phyloP scores from a whole-genome alignment of 2,329 filamentous ascomycete genomes.

The Neonectria magnoliae region DNA sequence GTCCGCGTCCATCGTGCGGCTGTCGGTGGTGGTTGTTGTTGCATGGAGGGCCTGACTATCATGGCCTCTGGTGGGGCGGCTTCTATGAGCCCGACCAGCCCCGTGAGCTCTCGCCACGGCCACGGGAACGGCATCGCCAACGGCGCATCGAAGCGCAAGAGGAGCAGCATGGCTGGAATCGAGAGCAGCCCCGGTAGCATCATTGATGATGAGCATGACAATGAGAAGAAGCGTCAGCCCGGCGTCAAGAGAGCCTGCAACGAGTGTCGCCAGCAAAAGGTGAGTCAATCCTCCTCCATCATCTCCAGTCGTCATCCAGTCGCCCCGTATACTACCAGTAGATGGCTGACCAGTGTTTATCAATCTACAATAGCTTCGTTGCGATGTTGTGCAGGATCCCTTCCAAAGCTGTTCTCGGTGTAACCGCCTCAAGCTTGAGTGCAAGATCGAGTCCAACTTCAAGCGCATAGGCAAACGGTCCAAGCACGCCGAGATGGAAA shows the following conservation, averaged over 20 bases:
- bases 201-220: slow-evolving; percentile 62
- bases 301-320: background rate
- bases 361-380: slow-evolving; percentile 69
- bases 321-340: background rate
- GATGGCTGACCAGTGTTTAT: slow-evolving; percentile 20
- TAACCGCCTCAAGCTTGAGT: slow-evolving; percentile 80
- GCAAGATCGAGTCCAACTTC: slow-evolving; percentile 89
- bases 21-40: slow-evolving; percentile 31
- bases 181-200: slow-evolving; percentile 70
- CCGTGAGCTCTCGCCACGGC: slow-evolving; percentile 60
- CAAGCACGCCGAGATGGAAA: slow-evolving; percentile 88
- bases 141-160: slow-evolving; percentile 65
- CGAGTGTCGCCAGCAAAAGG: slow-evolving; percentile 87
- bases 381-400: slow-evolving; percentile 84
- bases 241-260: slow-evolving; percentile 84
- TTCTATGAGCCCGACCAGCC: slow-evolving; percentile 66
- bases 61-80: slow-evolving; percentile 58
- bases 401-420: slow-evolving; percentile 82
- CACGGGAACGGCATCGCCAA: slow-evolving; percentile 53
- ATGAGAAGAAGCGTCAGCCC: slow-evolving; percentile 71
- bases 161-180: slow-evolving; percentile 59
- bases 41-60: slow-evolving; percentile 62
- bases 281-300: slow-evolving; percentile 55
- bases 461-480: slow-evolving; percentile 85
- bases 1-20: slow-evolving; percentile 26